Base-by-base conservation (phyloP, 2,329 filamentous ascomycete genomes). In the Aspergillus candidus region DNA sequence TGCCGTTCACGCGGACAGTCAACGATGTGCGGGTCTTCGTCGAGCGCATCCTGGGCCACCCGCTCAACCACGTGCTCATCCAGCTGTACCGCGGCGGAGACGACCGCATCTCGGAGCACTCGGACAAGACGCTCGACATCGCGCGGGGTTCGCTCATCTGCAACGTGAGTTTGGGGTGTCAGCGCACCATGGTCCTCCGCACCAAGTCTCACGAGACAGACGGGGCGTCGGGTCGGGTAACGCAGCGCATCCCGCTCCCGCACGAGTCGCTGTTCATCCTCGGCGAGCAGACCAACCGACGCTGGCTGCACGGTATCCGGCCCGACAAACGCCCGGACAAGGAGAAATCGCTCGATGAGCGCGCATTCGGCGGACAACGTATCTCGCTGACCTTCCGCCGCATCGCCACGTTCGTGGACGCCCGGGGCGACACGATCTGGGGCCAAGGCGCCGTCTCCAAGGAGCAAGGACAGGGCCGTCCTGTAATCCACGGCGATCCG, bases 31-130 rank as follows among this genome's bases (percentile, higher is more conserved):
- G 83, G 47, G 63, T 69, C 11, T 76, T 77, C 43, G 83, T 88
- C 0, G 88, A 95, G 63, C 73, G 77, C 44, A 72, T 79, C 12
- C 75, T 94, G 1, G 84, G 86, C 0, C 93, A 97, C 58, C 71
- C 79, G 1, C 69, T 98, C 34, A 98, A 98, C 58, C 93, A 98
- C 62, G 90, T 83, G 1, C 71, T 98, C 38, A 94, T 98, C 36
- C 93, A 98, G 60, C 79, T 89, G 46, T 98, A 98, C 60, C 86
- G 93, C n/a, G 77, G 78, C 54, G 88, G 91, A 3, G 81, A 80
- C 38, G 93, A 98, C 67, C 88, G 88, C 62, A 98, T 98, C 50
- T 93, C 88, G 1, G 93, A 98, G 62, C 93, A 98, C 61, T 94
- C 88, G 32, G 93, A 98, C 64, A 98, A 98, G 69, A 95, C 91